A percentile compares a stretch with the other conserved stretches of the same genome.
phyloP scores from a whole-genome alignment of 169 alveolate genomes.

The Ichthyophthirius multifiliis region DNA sequence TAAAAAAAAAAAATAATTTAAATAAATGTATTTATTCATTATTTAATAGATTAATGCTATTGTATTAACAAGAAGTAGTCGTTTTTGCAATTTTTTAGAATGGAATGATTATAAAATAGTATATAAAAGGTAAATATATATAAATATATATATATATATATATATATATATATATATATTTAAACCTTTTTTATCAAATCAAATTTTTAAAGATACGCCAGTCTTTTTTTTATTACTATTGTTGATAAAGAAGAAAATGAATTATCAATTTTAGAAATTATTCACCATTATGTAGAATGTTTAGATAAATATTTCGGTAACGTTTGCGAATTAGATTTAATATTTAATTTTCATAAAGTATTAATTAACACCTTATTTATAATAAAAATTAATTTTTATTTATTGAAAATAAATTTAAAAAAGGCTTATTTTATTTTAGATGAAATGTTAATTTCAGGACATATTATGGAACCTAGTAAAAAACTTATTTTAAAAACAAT shows the following conservation, averaged over 20 bases:
- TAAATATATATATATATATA: not conserved
- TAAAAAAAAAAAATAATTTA: not conserved
- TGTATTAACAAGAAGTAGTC: not conserved
- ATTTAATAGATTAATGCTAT: not conserved
- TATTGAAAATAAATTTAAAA: not conserved
- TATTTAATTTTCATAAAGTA: conserved; percentile 89
- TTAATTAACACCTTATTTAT: not conserved
- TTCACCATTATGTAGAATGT: conserved; percentile 88
- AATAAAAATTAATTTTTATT: conserved; percentile 20
- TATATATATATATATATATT: conserved; percentile 72
- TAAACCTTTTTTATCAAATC: conserved; percentile 77
- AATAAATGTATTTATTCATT: not conserved
- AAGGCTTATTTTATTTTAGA: conserved; percentile 76
- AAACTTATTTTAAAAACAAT: no score
- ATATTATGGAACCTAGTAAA: conserved; percentile 65
- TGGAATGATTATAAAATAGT: not conserved
- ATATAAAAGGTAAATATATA: not conserved
- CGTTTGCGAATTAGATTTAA: conserved; percentile 90
- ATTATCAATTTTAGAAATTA: conserved; percentile 73
- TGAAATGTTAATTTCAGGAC: conserved; percentile 86
- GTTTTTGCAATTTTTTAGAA: not conserved
- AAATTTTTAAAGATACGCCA: conserved; percentile 92
- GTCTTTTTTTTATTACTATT: conserved; percentile 85
- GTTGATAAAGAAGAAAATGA: conserved; percentile 89
- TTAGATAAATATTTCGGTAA: conserved; percentile 87